A percentile compares a stretch with the other conserved stretches of the same genome.
These are phyloP conservation scores for Penicillium nucicola DNA, from an alignment of 495 filamentous ascomycete species.

Conservation along the genomic window DNA sequence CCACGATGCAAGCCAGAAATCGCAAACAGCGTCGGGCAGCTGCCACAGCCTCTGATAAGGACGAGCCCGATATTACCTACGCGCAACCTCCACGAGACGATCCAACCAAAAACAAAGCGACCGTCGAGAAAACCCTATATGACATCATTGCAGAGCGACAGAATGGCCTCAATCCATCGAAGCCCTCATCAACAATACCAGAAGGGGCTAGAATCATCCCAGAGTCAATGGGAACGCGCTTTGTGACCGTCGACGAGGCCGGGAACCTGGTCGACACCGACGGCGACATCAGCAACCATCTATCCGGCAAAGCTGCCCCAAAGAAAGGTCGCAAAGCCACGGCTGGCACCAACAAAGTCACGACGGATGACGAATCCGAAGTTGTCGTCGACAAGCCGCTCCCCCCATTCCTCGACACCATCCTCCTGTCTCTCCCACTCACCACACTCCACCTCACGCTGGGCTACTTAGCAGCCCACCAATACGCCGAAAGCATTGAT, in stretches of 20 bases:
- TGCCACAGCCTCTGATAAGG: conserved; percentile 5
- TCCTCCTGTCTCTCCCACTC: conserved; percentile 60
- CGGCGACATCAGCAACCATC: conserved; percentile 13
- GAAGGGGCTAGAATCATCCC: background rate
- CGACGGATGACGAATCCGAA: conserved; percentile 2
- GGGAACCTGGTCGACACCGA: conserved; percentile 33
- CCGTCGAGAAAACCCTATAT: conserved; percentile 42
- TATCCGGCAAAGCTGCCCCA: background rate
- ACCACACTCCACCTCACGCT: conserved; percentile 83
- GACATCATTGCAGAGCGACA: conserved; percentile 51
- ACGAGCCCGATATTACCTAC: conserved; percentile 32
- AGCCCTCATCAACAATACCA: background rate
- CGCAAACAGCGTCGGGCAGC: conserved; percentile 49
- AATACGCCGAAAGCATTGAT: conserved; percentile 72
- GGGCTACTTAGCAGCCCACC: conserved; percentile 85
- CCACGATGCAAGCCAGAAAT: conserved; percentile 39
- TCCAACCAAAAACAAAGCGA: conserved; percentile 26
- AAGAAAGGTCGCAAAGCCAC: background rate
- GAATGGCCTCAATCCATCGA: conserved; percentile 22
- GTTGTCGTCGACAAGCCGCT: conserved; percentile 21
- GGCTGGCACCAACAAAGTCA: background rate
- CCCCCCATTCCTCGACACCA: conserved; percentile 45
- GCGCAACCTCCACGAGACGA: conserved; percentile 30
- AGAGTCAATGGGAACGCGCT: conserved; percentile 26
- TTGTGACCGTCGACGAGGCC: conserved; percentile 36